Conservation (phyloP, 306 rosid genomes). For the Quercus alba region DNA sequence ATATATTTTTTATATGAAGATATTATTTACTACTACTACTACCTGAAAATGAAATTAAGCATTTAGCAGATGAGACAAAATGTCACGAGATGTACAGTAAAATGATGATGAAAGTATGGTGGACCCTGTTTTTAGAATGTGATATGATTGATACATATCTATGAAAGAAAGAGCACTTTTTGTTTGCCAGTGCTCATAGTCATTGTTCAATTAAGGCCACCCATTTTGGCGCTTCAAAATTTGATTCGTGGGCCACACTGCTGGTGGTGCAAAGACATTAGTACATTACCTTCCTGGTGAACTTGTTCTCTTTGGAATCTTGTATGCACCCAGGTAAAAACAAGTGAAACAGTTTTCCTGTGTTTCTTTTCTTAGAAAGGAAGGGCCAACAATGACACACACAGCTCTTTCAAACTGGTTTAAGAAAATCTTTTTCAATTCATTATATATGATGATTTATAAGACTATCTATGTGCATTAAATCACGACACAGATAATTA, state of each 20-base stretch:
- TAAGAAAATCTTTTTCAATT: no score
- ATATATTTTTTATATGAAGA: background rate
- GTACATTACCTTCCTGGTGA: no score
- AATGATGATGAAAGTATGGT: background rate
- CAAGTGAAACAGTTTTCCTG: background rate
- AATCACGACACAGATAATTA: no score
- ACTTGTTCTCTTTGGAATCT: no score
- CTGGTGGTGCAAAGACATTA: background rate
- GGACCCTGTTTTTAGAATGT: background rate
- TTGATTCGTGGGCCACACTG: constrained; percentile 3
- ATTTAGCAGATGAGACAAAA: background rate
- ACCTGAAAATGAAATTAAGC: background rate
- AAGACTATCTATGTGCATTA: rapidly evolving
- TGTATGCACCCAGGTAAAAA: no score
- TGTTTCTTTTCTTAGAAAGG: background rate
- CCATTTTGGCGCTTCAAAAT: background rate
- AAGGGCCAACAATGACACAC: background rate
- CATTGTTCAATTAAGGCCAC: background rate
- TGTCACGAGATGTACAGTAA: background rate
- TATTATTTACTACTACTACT: background rate
- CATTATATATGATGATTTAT: no score
- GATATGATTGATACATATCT: background rate
- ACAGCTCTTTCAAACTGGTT: no score
- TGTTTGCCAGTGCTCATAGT: constrained; percentile 12
- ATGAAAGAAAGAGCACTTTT: constrained; percentile 15